Evolutionary conservation across 768 basidiomycete genomes (phyloP), one percentile per base, ranked within the genome.

Genomic region (Pleurotus ostreatus): DNA sequence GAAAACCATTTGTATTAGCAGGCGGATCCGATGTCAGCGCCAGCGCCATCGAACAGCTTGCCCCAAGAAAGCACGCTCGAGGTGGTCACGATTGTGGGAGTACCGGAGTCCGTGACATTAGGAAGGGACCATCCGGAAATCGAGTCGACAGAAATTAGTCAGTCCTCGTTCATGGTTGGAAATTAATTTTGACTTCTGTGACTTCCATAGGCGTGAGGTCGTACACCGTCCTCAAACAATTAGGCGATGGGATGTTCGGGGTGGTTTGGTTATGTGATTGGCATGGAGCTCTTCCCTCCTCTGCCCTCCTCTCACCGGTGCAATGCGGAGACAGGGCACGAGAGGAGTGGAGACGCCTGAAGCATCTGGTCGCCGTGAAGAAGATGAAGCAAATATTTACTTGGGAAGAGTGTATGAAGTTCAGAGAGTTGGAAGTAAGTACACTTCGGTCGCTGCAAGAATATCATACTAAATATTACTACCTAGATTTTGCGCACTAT

Each of bases 211-310:
- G 30, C 30, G 30, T 9, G 30, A 88, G 94, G 64, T 88, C 88
- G 16, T 99, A 95, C 70, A 95, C 94, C 22, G 89, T 92, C 48
- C 83, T 98, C 78, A 98, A 98, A 77, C 88, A 90, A 59, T 84
- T 99, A 70, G 97, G 97, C 39, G 96, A 98, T 70, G 97, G 97
- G 55, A 97, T 96, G 5, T 98, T 99, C 68, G 97, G 97, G 49
- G 98, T 94, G 4, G 97, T 99, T 61, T 94, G 92, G 86, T 82
- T 99, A 63, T 97, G 95, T 72, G 97, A 99, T 80, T 99, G 96
- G 96, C 94, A 97, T 79, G 92, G 92, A 66, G 85, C 89, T 59
- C 78, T 98, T 68, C 92, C 94, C 68, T 86, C 92, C 70, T 89
- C 90, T 78, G 91, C 91, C 49, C 87, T 88, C 44, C 74, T 93